These are phyloP conservation scores for Zizania latifolia DNA, from an alignment of 176 grass and related monocot genomes.

Conservation along the genomic window DNA sequence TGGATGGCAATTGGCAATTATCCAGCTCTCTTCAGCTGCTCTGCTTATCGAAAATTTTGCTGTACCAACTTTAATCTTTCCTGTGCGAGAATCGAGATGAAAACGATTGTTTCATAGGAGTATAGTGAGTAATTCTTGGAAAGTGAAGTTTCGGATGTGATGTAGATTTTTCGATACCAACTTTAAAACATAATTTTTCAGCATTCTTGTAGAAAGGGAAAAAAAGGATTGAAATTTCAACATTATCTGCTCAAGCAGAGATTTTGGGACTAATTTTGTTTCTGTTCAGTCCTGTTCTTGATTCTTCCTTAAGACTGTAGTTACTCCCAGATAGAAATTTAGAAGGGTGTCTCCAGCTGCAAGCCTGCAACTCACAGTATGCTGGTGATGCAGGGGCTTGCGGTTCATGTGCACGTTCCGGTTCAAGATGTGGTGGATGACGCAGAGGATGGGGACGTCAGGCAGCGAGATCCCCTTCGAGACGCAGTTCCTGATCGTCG, in stretches of 20 bases:
- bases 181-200: not conserved
- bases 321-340: not conserved
- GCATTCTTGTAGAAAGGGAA: not conserved
- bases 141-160: not conserved
- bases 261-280: not conserved
- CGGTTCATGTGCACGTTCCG: slow-evolving; percentile 82
- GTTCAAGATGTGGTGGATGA: slow-evolving; percentile 97
- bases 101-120: not conserved
- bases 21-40: not conserved
- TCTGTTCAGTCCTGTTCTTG: not conserved
- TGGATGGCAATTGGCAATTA: not conserved
- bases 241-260: not conserved
- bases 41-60: not conserved
- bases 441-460: slow-evolving; percentile 65
- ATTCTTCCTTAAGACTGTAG: not conserved
- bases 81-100: not conserved
- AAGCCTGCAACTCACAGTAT: not conserved
- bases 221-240: not conserved
- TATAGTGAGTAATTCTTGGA: not conserved
- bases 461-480: slow-evolving; percentile 64
- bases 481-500: slow-evolving; percentile 71
- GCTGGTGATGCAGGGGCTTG: slow-evolving; percentile 33
- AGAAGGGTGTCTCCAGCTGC: not conserved
- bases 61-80: not conserved
- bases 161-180: not conserved